These are phyloP conservation scores for Phyllosticta paracitricarpa DNA, from an alignment of 2,329 filamentous ascomycete genomes.

Conservation along the genomic window DNA sequence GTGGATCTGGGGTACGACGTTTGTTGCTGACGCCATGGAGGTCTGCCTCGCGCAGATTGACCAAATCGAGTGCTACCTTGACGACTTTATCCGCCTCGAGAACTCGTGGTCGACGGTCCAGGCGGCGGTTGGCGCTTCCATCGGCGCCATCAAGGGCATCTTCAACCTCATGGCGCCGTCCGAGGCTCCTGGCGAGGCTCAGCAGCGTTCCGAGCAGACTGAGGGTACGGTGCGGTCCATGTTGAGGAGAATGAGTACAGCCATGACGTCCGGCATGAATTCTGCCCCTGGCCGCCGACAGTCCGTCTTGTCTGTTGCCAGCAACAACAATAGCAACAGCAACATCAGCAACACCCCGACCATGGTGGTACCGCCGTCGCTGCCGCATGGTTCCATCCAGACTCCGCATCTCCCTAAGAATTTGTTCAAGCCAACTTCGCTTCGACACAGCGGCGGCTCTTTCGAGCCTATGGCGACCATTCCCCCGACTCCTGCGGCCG, in stretches of 20 bases:
- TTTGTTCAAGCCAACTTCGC: not conserved
- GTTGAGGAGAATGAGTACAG: conserved; percentile 10
- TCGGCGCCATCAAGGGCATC: conserved; percentile 34
- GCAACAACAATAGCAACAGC: not conserved
- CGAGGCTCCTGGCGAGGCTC: conserved; percentile 14
- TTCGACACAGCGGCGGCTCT: conserved; percentile 6
- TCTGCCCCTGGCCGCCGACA: conserved; percentile 3
- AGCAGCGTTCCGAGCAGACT: conserved; percentile 6
- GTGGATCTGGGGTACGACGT: conserved; percentile 35
- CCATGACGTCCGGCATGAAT: conserved; percentile 8
- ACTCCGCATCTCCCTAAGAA: not conserved
- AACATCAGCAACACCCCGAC: not conserved
- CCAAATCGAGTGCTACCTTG: conserved; percentile 28
- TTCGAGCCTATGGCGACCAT: conserved; percentile 9
- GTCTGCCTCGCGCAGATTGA: conserved; percentile 33
- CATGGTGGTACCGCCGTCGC: not conserved
- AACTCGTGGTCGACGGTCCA: conserved; percentile 35
- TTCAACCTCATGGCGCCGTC: conserved; percentile 33
- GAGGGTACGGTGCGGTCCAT: conserved; percentile 9
- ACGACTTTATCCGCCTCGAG: conserved; percentile 38
- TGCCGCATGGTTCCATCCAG: conserved; percentile 2
- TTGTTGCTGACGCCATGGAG: conserved; percentile 36
- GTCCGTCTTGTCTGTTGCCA: conserved; percentile 3
- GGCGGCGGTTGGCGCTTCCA: conserved; percentile 29
- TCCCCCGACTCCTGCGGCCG: conserved; percentile 6